phyloP scores from a whole-genome alignment of 176 grass and related monocot species.

The Triticum urartu region DNA sequence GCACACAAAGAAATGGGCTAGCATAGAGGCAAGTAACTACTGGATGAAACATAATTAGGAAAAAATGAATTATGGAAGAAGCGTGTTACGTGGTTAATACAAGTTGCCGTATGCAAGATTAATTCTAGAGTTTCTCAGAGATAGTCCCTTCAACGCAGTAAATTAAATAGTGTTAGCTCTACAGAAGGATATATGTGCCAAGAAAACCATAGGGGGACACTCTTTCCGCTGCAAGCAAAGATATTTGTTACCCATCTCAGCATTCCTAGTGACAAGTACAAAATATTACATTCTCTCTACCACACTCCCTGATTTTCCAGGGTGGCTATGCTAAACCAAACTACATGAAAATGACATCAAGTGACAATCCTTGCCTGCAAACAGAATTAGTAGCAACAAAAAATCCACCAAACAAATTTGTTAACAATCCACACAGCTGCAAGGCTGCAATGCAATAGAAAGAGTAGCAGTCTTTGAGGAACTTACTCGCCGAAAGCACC shows the following conservation, averaged over 20 bases:
- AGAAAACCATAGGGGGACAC: background rate
- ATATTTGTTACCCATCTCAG: background rate
- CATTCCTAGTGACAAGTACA: background rate
- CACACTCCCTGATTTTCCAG: background rate
- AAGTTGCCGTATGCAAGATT: background rate
- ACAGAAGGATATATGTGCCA: background rate
- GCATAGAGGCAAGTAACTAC: background rate
- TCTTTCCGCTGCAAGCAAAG: background rate
- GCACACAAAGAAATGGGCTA: background rate
- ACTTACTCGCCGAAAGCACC: slow-evolving; percentile 68
- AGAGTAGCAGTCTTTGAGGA: background rate
- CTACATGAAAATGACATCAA: background rate
- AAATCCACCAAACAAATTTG: background rate
- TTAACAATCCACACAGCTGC: background rate
- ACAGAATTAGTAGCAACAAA: background rate
- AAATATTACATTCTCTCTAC: background rate
- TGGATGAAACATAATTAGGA: background rate
- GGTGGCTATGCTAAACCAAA: background rate
- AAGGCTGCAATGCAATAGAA: slow-evolving; percentile 24
- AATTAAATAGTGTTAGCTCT: background rate
- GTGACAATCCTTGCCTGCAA: background rate
- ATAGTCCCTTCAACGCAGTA: background rate
- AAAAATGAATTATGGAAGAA: background rate
- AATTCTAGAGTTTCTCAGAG: background rate
- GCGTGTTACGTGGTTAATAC: background rate